These are phyloP conservation scores for Pseudocercospora eumusae DNA, from an alignment of 2,329 filamentous ascomycete species.

Conservation along the genomic window DNA sequence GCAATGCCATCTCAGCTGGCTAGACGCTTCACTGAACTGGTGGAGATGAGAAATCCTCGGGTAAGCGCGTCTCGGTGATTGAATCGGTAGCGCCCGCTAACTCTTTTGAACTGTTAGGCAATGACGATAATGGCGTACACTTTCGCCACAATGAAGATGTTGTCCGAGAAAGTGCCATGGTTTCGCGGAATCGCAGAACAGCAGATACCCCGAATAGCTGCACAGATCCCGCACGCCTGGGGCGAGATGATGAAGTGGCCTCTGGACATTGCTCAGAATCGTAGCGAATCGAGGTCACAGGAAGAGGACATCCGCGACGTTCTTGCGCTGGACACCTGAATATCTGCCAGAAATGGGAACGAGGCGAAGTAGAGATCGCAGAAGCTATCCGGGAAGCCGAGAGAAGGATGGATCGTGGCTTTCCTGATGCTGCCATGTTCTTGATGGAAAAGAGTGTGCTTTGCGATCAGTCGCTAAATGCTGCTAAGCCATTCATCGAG, in stretches of 20 bases:
- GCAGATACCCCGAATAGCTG: slow-evolving; percentile 28
- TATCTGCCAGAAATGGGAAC: slow-evolving; percentile 34
- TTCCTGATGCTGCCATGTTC: slow-evolving; percentile 44
- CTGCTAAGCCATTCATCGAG: slow-evolving; percentile 35
- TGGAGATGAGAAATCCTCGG: slow-evolving; percentile 29
- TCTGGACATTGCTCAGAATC: slow-evolving; percentile 22
- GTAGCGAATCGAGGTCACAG: slow-evolving; percentile 13
- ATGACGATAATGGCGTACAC: slow-evolving; percentile 21
- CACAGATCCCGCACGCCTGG: slow-evolving; percentile 28
- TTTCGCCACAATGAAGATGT: slow-evolving; percentile 33
- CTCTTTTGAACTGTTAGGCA: background rate
- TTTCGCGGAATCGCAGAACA: slow-evolving; percentile 30
- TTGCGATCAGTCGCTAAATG: slow-evolving; percentile 37
- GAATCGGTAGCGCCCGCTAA: background rate
- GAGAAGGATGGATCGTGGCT: slow-evolving; percentile 41
- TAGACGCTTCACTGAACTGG: slow-evolving; percentile 29
- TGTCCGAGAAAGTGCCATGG: slow-evolving; percentile 31
- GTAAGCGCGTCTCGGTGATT: slow-evolving; percentile 9
- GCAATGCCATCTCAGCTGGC: slow-evolving; percentile 34
- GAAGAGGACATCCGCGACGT: slow-evolving; percentile 21
- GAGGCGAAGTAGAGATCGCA: slow-evolving; percentile 39
- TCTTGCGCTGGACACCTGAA: slow-evolving; percentile 7
- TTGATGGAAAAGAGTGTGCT: slow-evolving; percentile 44
- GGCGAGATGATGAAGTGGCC: slow-evolving; percentile 32
- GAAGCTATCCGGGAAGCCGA: slow-evolving; percentile 42